Conservation (phyloP, 305 asterid genomes). For the Withania somnifera region DNA sequence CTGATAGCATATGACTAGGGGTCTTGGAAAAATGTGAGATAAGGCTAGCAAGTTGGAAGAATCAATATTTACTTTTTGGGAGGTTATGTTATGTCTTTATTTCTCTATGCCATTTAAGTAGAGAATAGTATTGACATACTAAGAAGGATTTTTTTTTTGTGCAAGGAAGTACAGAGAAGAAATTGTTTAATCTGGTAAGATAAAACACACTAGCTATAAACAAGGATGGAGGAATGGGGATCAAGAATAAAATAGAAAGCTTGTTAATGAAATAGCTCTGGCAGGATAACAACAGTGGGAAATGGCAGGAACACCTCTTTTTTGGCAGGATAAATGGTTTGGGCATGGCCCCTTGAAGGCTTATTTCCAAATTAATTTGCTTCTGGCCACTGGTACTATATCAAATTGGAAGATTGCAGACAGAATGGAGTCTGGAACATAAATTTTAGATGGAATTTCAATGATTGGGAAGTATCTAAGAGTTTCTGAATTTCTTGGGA, state of each 20-base stretch:
- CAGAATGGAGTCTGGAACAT: neutral
- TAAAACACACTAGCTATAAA: neutral
- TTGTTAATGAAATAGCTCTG: neutral
- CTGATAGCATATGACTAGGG: too few relatives aligned
- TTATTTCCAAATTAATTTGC: neutral
- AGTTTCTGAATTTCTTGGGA: neutral
- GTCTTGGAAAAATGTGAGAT: too few relatives aligned
- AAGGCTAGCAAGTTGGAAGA: too few relatives aligned
- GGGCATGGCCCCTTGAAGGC: neutral
- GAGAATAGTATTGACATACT: too few relatives aligned
- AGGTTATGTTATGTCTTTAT: too few relatives aligned
- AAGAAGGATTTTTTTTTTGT: too few relatives aligned
- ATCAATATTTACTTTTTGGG: too few relatives aligned
- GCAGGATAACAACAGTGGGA: neutral
- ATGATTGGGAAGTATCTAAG: too few relatives aligned
- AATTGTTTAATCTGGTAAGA: neutral
- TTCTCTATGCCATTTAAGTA: too few relatives aligned
- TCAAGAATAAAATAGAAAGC: too few relatives aligned
- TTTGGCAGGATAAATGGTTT: neutral
- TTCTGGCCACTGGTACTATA: neutral
- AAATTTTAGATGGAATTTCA: too few relatives aligned
- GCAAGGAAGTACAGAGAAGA: too few relatives aligned
- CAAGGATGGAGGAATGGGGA: neutral
- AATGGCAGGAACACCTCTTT: neutral
- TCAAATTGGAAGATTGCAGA: neutral